Percentiles rank a stretch among this genome's conserved stretches.
Conservation (phyloP, 2,329 filamentous ascomycete species). For the Atkinsonella hypoxylon region DNA sequence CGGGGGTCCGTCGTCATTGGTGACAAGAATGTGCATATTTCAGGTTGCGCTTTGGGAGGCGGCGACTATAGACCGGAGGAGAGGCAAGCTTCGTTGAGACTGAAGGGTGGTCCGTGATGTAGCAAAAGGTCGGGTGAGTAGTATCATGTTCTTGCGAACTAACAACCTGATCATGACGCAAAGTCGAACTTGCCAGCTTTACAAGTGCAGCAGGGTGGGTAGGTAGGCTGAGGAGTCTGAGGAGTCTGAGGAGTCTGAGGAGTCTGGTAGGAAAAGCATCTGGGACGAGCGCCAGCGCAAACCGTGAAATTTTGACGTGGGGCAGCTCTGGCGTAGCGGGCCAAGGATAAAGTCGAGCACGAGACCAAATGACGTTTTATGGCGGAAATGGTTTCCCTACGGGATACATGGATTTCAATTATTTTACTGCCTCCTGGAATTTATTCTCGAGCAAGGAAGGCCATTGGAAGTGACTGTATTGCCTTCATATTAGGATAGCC, state of each 20-base stretch:
- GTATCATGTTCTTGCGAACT: background rate
- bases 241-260: too few relatives aligned
- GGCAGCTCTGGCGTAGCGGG: background rate
- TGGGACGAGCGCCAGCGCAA: background rate
- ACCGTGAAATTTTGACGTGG: background rate
- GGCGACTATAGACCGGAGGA: background rate
- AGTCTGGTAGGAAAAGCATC: background rate
- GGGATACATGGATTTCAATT: background rate
- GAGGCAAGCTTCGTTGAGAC: background rate
- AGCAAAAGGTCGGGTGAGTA: background rate
- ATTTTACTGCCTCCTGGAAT: too few relatives aligned
- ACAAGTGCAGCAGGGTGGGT: constrained; percentile 1
- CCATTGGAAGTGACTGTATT: too few relatives aligned
- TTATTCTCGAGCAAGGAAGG: too few relatives aligned
- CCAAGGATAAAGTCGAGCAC: background rate
- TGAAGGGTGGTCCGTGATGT: background rate
- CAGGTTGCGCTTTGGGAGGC: background rate
- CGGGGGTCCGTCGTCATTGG: constrained; percentile 74
- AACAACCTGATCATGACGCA: background rate
- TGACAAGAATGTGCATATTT: constrained; percentile 52
- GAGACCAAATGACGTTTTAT: too few relatives aligned
- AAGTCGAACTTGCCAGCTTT: background rate
- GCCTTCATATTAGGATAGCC: too few relatives aligned
- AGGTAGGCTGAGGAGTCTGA: background rate
- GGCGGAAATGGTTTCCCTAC: background rate